Evolutionary conservation across 2,329 filamentous ascomycete species (phyloP).

Genomic region (Pseudocercospora vitis): DNA sequence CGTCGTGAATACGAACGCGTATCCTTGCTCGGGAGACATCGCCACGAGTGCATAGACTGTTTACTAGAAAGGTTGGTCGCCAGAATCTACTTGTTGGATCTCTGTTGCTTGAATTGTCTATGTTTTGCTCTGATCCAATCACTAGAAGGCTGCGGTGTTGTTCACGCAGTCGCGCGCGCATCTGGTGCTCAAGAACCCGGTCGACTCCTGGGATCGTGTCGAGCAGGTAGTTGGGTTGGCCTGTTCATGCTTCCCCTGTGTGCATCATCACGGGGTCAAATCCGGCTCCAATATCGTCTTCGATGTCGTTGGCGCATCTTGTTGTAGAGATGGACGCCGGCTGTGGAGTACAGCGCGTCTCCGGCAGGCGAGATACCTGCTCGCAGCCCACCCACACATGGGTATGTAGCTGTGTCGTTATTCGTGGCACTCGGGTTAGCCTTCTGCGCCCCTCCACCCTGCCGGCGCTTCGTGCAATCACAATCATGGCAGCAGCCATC

Average conservation of each 20-base stretch:
- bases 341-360: background rate
- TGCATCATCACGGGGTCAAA: conserved; percentile 1
- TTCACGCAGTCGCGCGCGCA: no score
- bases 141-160: no score
- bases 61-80: no score
- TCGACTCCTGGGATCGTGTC: background rate
- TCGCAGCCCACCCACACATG: conserved; percentile 11
- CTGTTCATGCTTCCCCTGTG: background rate
- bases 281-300: background rate
- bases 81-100: no score
- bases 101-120: no score
- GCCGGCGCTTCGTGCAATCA: conserved; percentile 1
- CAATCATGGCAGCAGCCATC: background rate
- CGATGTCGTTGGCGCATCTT: no score
- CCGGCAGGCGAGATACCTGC: background rate
- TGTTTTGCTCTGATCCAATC: no score
- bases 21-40: no score
- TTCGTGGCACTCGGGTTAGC: background rate
- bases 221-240: background rate
- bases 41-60: no score
- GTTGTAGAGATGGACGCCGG: background rate
- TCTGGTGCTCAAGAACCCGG: no score
- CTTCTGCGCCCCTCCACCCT: background rate
- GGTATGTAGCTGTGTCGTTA: conserved; percentile 6
- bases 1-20: no score